phyloP scores from a whole-genome alignment of 768 basidiomycete genomes.

The Paxillus ammoniavirescens region DNA sequence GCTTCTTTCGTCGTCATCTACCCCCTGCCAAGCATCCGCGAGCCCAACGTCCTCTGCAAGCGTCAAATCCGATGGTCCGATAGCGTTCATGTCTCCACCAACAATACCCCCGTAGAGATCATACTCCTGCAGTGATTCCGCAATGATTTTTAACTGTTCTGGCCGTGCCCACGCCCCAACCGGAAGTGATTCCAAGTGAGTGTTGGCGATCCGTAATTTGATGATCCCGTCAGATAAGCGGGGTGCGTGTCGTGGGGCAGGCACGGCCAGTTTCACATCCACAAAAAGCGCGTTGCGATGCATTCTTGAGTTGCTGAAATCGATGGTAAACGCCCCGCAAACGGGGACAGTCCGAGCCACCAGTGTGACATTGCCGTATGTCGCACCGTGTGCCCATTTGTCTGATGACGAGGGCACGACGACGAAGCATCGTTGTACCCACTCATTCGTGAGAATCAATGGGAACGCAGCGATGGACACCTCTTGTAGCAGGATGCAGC shows the following conservation, averaged over 20 bases:
- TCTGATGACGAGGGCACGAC: slow-evolving; percentile 52
- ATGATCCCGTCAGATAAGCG: slow-evolving; percentile 36
- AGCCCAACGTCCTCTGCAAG: slow-evolving; percentile 48
- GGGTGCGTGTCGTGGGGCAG: slow-evolving; percentile 29
- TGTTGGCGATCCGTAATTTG: slow-evolving; percentile 64
- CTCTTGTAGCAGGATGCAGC: slow-evolving; percentile 71
- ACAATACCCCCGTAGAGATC: slow-evolving; percentile 57
- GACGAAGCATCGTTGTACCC: slow-evolving; percentile 61
- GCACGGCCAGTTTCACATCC: slow-evolving; percentile 48
- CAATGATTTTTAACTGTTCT: slow-evolving; percentile 53
- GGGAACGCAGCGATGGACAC: slow-evolving; percentile 46
- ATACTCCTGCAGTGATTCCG: slow-evolving; percentile 46
- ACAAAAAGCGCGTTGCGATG: slow-evolving; percentile 56
- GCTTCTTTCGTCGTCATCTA: slow-evolving; percentile 43
- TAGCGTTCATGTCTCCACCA: slow-evolving; percentile 73
- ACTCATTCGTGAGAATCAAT: slow-evolving; percentile 51
- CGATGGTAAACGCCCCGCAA: slow-evolving; percentile 46
- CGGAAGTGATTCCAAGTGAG: slow-evolving; percentile 68
- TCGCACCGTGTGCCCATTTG: slow-evolving; percentile 51
- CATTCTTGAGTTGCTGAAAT: slow-evolving; percentile 51
- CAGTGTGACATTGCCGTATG: slow-evolving; percentile 72
- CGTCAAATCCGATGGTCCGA: slow-evolving; percentile 43
- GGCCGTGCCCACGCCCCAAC: slow-evolving; percentile 43
- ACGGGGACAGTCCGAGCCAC: slow-evolving; percentile 57
- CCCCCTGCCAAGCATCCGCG: slow-evolving; percentile 56